Percentiles rank a stretch among this genome's conserved stretches.
phyloP scores from a whole-genome alignment of 2,329 filamentous ascomycete genomes.

The Drechslerella stenobrocha region DNA sequence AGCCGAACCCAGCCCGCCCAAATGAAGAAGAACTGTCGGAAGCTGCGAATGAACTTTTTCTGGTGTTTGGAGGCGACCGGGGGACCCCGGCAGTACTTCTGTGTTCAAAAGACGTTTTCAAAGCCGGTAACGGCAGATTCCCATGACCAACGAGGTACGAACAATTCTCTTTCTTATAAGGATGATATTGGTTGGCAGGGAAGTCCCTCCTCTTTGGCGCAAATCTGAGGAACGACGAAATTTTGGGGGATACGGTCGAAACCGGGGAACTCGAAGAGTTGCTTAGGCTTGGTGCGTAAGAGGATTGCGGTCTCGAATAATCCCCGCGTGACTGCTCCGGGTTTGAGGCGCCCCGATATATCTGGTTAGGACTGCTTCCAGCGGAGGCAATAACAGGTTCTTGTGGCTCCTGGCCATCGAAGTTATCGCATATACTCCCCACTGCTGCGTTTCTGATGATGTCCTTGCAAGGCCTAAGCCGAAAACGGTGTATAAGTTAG shows the following conservation, averaged over 20 bases:
- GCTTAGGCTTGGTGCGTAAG: conserved; percentile 35
- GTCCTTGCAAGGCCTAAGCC: conserved; percentile 36
- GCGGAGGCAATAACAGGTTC: conserved; percentile 12
- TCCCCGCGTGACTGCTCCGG: conserved; percentile 32
- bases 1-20: conserved; percentile 25
- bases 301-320: conserved; percentile 43
- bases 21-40: conserved; percentile 43
- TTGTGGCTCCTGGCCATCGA: conserved; percentile 40
- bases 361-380: conserved; percentile 27
- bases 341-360: conserved; percentile 14
- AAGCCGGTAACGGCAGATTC: conserved; percentile 19
- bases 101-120: conserved; percentile 40
- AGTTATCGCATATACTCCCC: conserved; percentile 29
- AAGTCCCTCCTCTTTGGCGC: conserved; percentile 23
- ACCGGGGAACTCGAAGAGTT: conserved; percentile 43
- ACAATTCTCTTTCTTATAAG: conserved; percentile 42
- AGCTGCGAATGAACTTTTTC: conserved; percentile 43
- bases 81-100: conserved; percentile 13
- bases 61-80: conserved; percentile 40
- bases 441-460: conserved; percentile 41
- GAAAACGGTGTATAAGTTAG: not conserved
- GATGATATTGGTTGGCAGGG: conserved; percentile 34
- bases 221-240: conserved; percentile 38
- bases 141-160: conserved; percentile 16
- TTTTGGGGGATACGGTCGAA: conserved; percentile 34